phyloP scores from a whole-genome alignment of 2,329 filamentous ascomycete genomes.

The Cladophialophora psammophila region DNA sequence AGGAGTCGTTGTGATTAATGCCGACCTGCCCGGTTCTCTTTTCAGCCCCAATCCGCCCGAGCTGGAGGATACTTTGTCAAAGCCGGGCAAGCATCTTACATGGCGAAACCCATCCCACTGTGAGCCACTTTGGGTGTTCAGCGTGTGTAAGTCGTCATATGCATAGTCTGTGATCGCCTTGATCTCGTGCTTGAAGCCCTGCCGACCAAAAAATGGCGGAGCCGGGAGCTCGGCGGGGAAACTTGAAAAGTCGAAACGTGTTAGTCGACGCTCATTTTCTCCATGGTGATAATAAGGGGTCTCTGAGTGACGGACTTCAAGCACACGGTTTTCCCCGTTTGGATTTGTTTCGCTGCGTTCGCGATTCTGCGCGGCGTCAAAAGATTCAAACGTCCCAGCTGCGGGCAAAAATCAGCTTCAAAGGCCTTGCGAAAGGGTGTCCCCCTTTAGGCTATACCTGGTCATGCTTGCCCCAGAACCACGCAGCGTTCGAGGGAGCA shows the following conservation, averaged over 20 bases:
- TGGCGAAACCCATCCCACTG: slow-evolving; percentile 61
- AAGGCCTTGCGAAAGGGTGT: too few relatives aligned
- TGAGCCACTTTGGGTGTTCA: slow-evolving; percentile 58
- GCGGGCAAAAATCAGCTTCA: background rate
- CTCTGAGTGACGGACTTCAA: background rate
- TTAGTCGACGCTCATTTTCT: too few relatives aligned
- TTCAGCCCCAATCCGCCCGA: too few relatives aligned
- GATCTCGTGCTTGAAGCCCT: slow-evolving; percentile 39
- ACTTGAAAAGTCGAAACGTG: too few relatives aligned
- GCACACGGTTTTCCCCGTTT: slow-evolving; percentile 61
- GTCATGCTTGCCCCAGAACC: slow-evolving; percentile 65
- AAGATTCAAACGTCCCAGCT: slow-evolving; percentile 60
- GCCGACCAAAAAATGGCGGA: slow-evolving; percentile 60
- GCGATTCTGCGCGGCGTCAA: slow-evolving; percentile 63
- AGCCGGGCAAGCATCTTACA: slow-evolving; percentile 13
- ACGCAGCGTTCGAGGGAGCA: slow-evolving; percentile 64
- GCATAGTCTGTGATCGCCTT: slow-evolving; percentile 43
- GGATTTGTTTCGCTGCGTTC: slow-evolving; percentile 57
- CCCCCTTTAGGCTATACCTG: too few relatives aligned
- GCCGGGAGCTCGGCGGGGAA: slow-evolving; percentile 61
- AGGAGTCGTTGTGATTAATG: too few relatives aligned
- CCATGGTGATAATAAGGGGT: background rate
- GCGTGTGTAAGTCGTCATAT: slow-evolving; percentile 53
- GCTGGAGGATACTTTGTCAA: too few relatives aligned
- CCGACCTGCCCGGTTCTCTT: background rate